Evolutionary conservation across 2,329 filamentous ascomycete genomes (phyloP), one percentile per base, ranked within the genome.

Genomic region (Zymoseptoria brevis): DNA sequence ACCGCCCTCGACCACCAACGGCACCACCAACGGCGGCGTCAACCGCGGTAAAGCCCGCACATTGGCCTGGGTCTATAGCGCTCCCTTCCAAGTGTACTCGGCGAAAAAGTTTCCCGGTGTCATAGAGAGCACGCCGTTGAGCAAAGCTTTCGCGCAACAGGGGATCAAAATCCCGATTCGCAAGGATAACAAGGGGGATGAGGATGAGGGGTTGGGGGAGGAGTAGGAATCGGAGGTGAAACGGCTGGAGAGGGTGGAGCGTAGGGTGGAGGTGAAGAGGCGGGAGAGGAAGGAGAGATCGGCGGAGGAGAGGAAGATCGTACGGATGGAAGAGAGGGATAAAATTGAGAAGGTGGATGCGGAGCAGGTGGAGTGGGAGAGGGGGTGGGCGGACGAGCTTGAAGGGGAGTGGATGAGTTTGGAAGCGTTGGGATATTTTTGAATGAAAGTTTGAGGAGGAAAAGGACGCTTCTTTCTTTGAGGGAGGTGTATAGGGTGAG

Each of bases 101-200:
- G 94, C 94, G 53, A 99, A 99, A 81, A 96, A 96, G 71, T 99
- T 99, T 74, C 94, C 94, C 0, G 94, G 94, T 49, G 94, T 99
- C 1, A 96, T 96, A 59, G 93, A 97, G 73, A 95, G 89, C 73
- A 99, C 94, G 0, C 76, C 85, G 3, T 78, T 97, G 19, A 96
- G 92, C 80, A 96, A 95, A 74, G 89, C 86, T 62, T 97, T 99
- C 76, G 93, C 94, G 3, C 81, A 84, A 1, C 94, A 99, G 71
- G 94, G 94, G 22, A 96, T 96, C 75, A 96, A 96, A 75, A 96
- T 97, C 22, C 93, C 93, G 0, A 96, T 97, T 57, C 81, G 93
- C 21, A 96, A 96, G 75, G 93, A 96, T 62, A 70, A 78, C 69
- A 75, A 82, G 74, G 69, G 75, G 64, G 56, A 77, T 60, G 76